A percentile compares a stretch with the other conserved stretches of the same genome.
Evolutionary conservation across 345 rosid species (phyloP).

Genomic region (Gossypium australe): DNA sequence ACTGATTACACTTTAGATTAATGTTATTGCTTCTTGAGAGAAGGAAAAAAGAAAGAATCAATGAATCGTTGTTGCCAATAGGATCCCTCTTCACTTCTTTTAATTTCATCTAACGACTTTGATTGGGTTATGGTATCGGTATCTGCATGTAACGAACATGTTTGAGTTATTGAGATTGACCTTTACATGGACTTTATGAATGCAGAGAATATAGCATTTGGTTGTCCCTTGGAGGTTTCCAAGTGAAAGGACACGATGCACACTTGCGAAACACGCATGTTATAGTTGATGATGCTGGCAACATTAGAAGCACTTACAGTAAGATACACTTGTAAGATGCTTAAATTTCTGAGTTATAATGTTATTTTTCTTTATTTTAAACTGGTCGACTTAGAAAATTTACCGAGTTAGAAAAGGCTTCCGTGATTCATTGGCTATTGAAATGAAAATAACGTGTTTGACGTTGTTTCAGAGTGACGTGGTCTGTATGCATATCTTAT

Average conservation of each 20-base stretch:
- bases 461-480: background rate
- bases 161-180: background rate
- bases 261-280: constrained; percentile 82
- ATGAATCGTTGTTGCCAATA: background rate
- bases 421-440: background rate
- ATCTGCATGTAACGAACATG: background rate
- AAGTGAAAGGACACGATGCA: constrained; percentile 66
- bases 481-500: background rate
- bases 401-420: background rate
- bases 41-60: background rate
- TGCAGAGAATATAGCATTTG: constrained; percentile 73
- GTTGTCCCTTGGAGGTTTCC: constrained; percentile 94
- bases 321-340: constrained; percentile 75
- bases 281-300: constrained; percentile 65
- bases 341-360: background rate
- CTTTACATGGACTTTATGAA: background rate
- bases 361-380: background rate
- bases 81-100: background rate
- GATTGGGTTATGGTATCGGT: background rate
- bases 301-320: constrained; percentile 55
- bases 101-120: background rate
- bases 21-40: background rate
- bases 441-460: background rate
- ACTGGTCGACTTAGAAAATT: background rate
- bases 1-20: background rate